Percentiles rank a stretch among this genome's conserved stretches.
Conservation (phyloP, 441 rosid species). For the Hura crepitans region DNA sequence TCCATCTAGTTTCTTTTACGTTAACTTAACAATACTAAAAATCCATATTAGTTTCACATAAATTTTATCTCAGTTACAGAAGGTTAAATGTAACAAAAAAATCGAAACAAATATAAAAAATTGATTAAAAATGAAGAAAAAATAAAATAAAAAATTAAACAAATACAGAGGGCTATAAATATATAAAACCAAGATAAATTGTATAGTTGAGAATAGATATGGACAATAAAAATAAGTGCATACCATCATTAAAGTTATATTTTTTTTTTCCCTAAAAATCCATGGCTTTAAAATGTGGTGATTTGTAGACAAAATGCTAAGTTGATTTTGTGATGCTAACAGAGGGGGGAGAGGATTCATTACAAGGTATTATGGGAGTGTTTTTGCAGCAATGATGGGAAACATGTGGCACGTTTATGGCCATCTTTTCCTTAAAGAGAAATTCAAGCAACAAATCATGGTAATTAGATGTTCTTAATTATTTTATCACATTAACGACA, state of each 20-base stretch:
- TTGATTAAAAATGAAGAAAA: too few relatives aligned
- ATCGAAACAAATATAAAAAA: too few relatives aligned
- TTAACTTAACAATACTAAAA: too few relatives aligned
- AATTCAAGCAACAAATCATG: constrained; percentile 13
- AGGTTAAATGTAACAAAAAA: too few relatives aligned
- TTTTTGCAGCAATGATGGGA: constrained; percentile 20
- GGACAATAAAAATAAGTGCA: too few relatives aligned
- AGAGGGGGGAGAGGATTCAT: constrained; percentile 4
- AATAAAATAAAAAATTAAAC: too few relatives aligned
- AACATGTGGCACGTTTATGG: constrained; percentile 21
- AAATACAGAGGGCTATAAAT: too few relatives aligned
- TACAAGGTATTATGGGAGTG: constrained; percentile 4
- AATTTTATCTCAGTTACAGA: too few relatives aligned
- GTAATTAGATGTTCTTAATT: background rate
- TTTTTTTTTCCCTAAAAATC: background rate
- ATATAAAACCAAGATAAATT: too few relatives aligned
- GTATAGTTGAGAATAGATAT: too few relatives aligned
- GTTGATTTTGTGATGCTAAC: background rate
- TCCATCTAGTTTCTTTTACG: too few relatives aligned
- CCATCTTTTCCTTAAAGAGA: background rate
- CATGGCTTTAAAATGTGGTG: background rate
- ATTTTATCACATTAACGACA: background rate
- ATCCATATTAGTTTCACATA: too few relatives aligned
- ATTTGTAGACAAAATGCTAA: background rate
- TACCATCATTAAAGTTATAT: background rate